These are phyloP conservation scores for Cudoniella acicularis DNA, from an alignment of 495 filamentous ascomycete genomes.

Conservation along the genomic window DNA sequence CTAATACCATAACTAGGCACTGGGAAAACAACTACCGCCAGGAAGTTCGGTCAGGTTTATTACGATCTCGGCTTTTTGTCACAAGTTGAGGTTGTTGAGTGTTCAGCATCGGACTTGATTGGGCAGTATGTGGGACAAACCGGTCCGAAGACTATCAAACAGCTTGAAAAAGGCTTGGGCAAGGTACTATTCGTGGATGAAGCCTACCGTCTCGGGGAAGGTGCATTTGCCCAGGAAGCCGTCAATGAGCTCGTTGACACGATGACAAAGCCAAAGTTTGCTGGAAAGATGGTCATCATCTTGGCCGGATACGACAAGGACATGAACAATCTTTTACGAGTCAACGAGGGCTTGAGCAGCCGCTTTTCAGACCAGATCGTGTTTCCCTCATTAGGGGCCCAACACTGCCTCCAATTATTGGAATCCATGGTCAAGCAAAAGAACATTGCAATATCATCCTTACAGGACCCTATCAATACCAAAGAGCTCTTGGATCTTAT, in stretches of 20 bases:
- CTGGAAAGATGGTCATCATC: slow-evolving; percentile 59
- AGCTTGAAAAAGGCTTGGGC: slow-evolving; percentile 54
- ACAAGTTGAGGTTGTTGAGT: slow-evolving; percentile 34
- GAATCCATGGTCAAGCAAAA: slow-evolving; percentile 19
- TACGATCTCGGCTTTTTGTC: slow-evolving; percentile 42
- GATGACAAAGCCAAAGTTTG: slow-evolving; percentile 55
- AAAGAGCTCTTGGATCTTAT: slow-evolving; percentile 36
- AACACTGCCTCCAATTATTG: slow-evolving; percentile 41
- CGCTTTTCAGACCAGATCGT: slow-evolving; percentile 48
- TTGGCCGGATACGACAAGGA: slow-evolving; percentile 63
- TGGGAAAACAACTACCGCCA: slow-evolving; percentile 45
- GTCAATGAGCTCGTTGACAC: slow-evolving; percentile 62
- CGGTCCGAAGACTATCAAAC: slow-evolving; percentile 55
- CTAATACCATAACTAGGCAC: slow-evolving; percentile 32
- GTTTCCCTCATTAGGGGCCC: slow-evolving; percentile 37
- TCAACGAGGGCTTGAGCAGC: slow-evolving; percentile 48
- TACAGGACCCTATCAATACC: slow-evolving; percentile 30
- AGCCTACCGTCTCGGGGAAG: slow-evolving; percentile 53
- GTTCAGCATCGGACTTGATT: slow-evolving; percentile 38
- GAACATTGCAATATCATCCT: slow-evolving; percentile 34
- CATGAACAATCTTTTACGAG: slow-evolving; percentile 55
- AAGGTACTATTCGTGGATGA: slow-evolving; percentile 63
- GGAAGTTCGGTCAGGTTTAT: slow-evolving; percentile 39
- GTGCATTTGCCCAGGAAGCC: slow-evolving; percentile 55
- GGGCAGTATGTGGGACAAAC: slow-evolving; percentile 55